These are phyloP conservation scores for Populus hybrid DNA, from an alignment of 441 rosid genomes.

Conservation along the genomic window DNA sequence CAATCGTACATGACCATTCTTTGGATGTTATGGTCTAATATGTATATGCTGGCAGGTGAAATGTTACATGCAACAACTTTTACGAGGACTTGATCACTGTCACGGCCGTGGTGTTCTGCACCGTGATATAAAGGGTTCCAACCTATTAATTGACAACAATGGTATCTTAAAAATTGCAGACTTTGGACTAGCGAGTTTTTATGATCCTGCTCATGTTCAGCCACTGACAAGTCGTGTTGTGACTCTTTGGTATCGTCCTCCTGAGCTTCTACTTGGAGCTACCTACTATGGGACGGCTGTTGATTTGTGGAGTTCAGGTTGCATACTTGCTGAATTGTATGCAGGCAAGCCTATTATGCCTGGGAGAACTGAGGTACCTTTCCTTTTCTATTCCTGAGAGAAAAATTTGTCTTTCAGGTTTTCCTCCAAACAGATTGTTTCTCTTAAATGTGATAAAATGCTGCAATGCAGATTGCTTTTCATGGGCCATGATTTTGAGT, in stretches of 20 bases:
- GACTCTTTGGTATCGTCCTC: slow-evolving; percentile 97
- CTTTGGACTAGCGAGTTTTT: slow-evolving; percentile 88
- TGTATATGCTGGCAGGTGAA: slow-evolving; percentile 52
- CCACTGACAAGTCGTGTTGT: slow-evolving; percentile 95
- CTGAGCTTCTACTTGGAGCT: slow-evolving; percentile 94
- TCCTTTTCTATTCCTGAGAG: neutral
- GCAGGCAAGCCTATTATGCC: slow-evolving; percentile 99
- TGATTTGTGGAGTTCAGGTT: slow-evolving; percentile 96
- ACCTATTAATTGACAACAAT: slow-evolving; percentile 80
- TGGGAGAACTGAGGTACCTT: slow-evolving; percentile 91
- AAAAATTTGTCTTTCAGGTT: neutral
- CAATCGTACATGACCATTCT: neutral
- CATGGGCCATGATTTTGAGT: neutral
- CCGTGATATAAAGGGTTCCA: slow-evolving; percentile 95
- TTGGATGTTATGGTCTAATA: slow-evolving; percentile 3
- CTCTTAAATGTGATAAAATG: neutral
- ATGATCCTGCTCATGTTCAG: slow-evolving; percentile 62
- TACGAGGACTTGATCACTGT: slow-evolving; percentile 87
- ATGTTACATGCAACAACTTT: slow-evolving; percentile 86
- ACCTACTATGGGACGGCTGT: slow-evolving; percentile 82
- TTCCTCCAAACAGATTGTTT: neutral
- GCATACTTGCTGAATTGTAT: slow-evolving; percentile 88
- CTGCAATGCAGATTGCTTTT: neutral
- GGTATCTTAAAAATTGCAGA: slow-evolving; percentile 93
- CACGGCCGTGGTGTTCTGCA: slow-evolving; percentile 85